Conservation (phyloP, 306 rosid species). For the Sechiopsis laciniata region DNA sequence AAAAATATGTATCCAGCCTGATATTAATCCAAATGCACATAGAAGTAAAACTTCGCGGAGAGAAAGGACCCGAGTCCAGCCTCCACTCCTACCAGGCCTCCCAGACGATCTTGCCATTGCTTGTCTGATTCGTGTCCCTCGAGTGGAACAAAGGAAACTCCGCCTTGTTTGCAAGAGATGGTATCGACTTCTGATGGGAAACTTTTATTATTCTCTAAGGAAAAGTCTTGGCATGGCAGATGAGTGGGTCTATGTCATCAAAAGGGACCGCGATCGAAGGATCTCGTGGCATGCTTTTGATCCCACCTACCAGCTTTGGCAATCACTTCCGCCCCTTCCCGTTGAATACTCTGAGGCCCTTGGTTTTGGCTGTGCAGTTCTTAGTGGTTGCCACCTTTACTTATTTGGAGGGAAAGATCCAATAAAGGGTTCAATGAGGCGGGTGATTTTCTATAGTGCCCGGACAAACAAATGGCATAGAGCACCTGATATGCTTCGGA, state of each 20-base stretch:
- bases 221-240: constrained; percentile 98
- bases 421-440: constrained; percentile 81
- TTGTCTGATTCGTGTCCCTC: constrained; percentile 90
- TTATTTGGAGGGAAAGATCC: constrained; percentile 97
- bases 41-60: constrained; percentile 60
- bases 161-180: constrained; percentile 96
- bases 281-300: constrained; percentile 96
- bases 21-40: constrained; percentile 91
- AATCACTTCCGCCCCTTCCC: constrained; percentile 95
- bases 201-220: constrained; percentile 88
- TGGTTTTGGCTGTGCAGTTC: constrained; percentile 98
- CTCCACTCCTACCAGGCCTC: constrained; percentile 94
- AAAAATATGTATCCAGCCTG: constrained; percentile 92
- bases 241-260: constrained; percentile 97
- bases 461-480: constrained; percentile 97
- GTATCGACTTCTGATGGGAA: constrained; percentile 84
- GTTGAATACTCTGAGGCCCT: constrained; percentile 88
- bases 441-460: constrained; percentile 90
- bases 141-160: constrained; percentile 79
- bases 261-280: constrained; percentile 91
- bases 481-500: constrained; percentile 96
- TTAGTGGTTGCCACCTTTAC: constrained; percentile 92
- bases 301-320: constrained; percentile 95
- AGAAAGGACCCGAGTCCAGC: constrained; percentile 82
- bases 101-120: constrained; percentile 99